Evolutionary conservation across 2,329 filamentous ascomycete species (phyloP), one percentile per base, ranked within the genome.

Genomic region (Akanthomyces muscarius): DNA sequence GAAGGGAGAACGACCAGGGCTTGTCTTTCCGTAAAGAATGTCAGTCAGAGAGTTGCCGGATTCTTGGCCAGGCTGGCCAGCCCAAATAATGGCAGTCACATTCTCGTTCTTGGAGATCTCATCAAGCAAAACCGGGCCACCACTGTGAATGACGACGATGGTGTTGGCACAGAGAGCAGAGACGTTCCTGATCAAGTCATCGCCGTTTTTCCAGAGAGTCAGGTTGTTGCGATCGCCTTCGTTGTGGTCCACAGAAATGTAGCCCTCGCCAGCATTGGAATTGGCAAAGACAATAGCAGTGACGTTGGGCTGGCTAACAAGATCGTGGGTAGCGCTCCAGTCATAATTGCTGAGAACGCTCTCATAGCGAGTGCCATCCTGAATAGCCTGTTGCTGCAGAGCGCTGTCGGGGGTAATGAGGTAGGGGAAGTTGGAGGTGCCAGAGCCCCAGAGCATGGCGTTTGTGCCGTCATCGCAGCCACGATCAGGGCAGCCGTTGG

Each of bases 201-300:
- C 92, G 47, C 91, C 93, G 64, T 87, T 83, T 65, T 88, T 82
- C 94, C 94, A 98, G 0, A 97, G 81, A 0, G 92, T 97, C 44
- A 99, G 81, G 77, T 99, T 97, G 71, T 93, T 92, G 60, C 95
- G 89, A 74, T 98, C 94, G 63, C 95, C 95, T 64, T 83, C 80
- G 73, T 97, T 97, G 61, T 86, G 89, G 66, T 93, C 94, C 1
- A 96, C 85, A 33, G 78, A 83, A 71, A 98, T 92, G 77, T 86
- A 97, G 6, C 91, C 92, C 76, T 98, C 95, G 60, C 94, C 94
- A 4, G 89, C 85, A 72, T 93, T 83, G 16, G 92, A 88, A 68
- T 97, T 97, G 71, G 91, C 93, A 69, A 98, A 98, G 13, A 97
- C 92, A 48, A 99, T 83, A 66, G 93, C 80, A 0, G 88, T 87